Conservation (phyloP, 2,329 filamentous ascomycete genomes). For the Raffaelea arxii region DNA sequence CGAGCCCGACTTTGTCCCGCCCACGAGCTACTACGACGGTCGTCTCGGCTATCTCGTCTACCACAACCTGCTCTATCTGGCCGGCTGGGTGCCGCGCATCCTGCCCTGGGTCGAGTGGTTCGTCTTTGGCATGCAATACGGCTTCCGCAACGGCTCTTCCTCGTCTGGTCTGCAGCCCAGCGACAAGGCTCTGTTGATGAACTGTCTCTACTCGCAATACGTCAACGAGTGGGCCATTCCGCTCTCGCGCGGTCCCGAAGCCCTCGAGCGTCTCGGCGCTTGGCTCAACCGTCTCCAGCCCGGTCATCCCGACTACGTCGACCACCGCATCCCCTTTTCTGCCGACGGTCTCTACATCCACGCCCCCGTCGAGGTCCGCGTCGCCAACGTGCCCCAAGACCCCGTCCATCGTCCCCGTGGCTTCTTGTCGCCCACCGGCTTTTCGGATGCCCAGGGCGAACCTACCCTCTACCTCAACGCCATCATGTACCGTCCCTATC, state of each 20-base stretch:
- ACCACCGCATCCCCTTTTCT: constrained; percentile 58
- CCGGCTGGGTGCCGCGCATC: constrained; percentile 67
- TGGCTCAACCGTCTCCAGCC: constrained; percentile 63
- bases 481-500: constrained; percentile 67
- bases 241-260: constrained; percentile 76
- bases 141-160: constrained; percentile 57
- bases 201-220: constrained; percentile 96
- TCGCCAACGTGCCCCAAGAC: constrained; percentile 47
- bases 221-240: constrained; percentile 98
- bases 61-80: constrained; percentile 77
- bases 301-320: constrained; percentile 48
- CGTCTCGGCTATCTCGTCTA: constrained; percentile 80
- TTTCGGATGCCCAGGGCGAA: no score
- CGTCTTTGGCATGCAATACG: constrained; percentile 95
- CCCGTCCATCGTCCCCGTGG: constrained; percentile 24
- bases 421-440: constrained; percentile 52
- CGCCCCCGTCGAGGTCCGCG: constrained; percentile 68
- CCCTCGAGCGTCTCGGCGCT: constrained; percentile 68
- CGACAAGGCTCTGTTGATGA: constrained; percentile 77
- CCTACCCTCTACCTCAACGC: constrained; percentile 73
- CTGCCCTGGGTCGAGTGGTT: constrained; percentile 91
- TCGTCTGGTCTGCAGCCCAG: constrained; percentile 68
- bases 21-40: constrained; percentile 70
- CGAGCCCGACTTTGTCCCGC: constrained; percentile 37
- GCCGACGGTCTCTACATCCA: constrained; percentile 63